Conservation (phyloP, 192 early-diverging fungal genomes). For the Globomyces pollinis-pini region DNA sequence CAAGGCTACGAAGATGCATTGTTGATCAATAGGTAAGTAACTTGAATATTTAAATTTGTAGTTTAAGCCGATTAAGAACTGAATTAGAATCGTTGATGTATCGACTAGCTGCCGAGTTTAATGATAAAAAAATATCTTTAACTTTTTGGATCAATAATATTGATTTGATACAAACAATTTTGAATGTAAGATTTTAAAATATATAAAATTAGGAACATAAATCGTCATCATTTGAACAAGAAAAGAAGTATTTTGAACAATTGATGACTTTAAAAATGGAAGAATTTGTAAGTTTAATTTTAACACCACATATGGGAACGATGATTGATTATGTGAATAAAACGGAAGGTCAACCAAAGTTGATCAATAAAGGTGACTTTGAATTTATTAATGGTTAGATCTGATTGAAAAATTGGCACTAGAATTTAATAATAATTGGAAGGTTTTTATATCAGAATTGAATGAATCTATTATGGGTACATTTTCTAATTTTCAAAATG, state of each 20-base stretch:
- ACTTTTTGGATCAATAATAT: conserved; percentile 94
- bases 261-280: conserved; percentile 56
- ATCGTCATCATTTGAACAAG: conserved; percentile 33
- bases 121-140: conserved; percentile 58
- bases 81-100: conserved; percentile 72
- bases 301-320: conserved; percentile 70
- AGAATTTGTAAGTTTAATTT: conserved; percentile 83
- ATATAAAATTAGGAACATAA: conserved; percentile 36
- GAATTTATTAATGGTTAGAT: conserved; percentile 24
- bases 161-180: conserved; percentile 75
- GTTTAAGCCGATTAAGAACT: conserved; percentile 61
- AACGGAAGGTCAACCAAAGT: conserved; percentile 52
- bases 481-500: conserved; percentile 95
- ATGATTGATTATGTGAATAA: conserved; percentile 74
- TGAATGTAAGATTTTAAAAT: conserved; percentile 54
- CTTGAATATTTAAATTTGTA: conserved; percentile 24
- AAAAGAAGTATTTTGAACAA: conserved; percentile 48
- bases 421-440: conserved; percentile 78
- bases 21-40: conserved; percentile 60
- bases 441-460: conserved; percentile 61
- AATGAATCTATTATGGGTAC: conserved; percentile 81
- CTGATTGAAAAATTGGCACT: conserved; percentile 59
- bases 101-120: conserved; percentile 63
- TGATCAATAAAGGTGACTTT: conserved; percentile 5
- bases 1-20: conserved; percentile 80